Conservation (phyloP, 2,329 filamentous ascomycete species). For the Blastomyces percursus region DNA sequence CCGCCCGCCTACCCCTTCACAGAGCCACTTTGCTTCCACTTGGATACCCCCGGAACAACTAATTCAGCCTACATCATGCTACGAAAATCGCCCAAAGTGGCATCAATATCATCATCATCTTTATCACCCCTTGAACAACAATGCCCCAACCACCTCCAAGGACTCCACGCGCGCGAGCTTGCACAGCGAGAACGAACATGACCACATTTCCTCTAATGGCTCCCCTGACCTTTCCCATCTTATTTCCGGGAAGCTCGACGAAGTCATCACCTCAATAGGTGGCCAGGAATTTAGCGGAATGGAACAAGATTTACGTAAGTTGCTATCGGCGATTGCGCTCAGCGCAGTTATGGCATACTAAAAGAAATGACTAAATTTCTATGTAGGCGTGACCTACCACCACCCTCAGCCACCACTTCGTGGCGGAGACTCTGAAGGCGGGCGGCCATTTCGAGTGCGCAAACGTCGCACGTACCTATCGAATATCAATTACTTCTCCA, state of each 20-base stretch:
- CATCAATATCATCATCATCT: neutral
- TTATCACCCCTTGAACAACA: neutral
- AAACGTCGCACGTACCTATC: slow-evolving; percentile 28
- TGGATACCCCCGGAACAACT: neutral
- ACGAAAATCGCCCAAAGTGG: neutral
- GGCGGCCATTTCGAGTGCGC: slow-evolving; percentile 30
- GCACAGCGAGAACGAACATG: slow-evolving; percentile 15
- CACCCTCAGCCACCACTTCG: neutral
- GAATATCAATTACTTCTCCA: slow-evolving; percentile 55
- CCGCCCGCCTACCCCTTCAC: neutral
- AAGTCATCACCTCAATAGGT: slow-evolving; percentile 62
- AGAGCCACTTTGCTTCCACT: neutral
- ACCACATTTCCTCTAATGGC: slow-evolving; percentile 20
- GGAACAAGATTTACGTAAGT: slow-evolving; percentile 25
- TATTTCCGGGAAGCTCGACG: slow-evolving; percentile 52
- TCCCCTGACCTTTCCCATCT: slow-evolving; percentile 40
- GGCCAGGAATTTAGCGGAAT: slow-evolving; percentile 45
- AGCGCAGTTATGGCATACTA: neutral
- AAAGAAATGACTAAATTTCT: neutral
- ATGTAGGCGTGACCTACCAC: neutral
- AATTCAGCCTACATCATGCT: neutral
- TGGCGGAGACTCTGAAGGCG: slow-evolving; percentile 13
- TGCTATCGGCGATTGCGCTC: neutral
- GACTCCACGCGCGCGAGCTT: slow-evolving; percentile 9
- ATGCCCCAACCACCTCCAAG: neutral